phyloP scores from a whole-genome alignment of 148 eudicot species.

The Polygonum aviculare region DNA sequence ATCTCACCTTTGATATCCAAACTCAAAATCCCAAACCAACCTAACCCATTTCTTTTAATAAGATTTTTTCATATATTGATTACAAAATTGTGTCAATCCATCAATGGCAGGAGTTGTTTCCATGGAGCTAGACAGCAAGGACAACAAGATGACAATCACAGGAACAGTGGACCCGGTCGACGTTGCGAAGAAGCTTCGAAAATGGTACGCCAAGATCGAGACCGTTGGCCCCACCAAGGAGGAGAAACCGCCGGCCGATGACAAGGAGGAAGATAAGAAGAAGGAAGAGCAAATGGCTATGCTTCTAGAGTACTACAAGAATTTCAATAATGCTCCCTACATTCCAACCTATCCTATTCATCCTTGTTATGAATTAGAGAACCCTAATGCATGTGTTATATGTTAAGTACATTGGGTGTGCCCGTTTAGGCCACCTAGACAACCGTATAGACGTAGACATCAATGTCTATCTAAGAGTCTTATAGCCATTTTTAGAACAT shows the following conservation, averaged over 20 bases:
- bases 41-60: no score
- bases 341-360: background rate
- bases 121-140: background rate
- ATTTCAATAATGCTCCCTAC: background rate
- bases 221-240: background rate
- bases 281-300: background rate
- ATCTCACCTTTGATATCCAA: no score
- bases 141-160: background rate
- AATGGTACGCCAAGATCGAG: background rate
- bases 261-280: background rate
- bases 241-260: background rate
- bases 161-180: background rate
- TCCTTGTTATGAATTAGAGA: background rate
- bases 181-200: background rate
- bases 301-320: background rate
- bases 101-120: background rate
- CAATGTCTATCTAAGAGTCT: no score
- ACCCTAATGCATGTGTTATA: slow-evolving; percentile 3
- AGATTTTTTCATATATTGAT: background rate
- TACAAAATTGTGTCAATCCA: background rate
- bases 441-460: no score
- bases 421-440: no score
- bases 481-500: no score
- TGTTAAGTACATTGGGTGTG: background rate
- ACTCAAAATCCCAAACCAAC: no score